These are phyloP conservation scores for Triangularia setosa DNA, from an alignment of 2,329 filamentous ascomycete genomes.

Conservation along the genomic window DNA sequence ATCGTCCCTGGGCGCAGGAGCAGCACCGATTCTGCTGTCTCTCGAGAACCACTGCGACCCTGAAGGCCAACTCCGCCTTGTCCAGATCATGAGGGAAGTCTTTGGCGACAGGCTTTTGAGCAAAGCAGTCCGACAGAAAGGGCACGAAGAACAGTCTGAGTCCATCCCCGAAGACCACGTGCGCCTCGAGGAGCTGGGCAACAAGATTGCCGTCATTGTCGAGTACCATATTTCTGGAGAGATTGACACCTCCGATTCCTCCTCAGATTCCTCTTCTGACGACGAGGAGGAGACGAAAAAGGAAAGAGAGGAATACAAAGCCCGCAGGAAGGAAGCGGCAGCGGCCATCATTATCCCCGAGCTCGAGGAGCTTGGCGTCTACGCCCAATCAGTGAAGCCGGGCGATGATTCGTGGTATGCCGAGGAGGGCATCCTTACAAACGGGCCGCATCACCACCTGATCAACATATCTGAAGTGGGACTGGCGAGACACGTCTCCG, in stretches of 20 bases:
- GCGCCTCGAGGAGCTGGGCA: slow-evolving; percentile 54
- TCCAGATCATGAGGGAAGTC: slow-evolving; percentile 61
- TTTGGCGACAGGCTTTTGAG: slow-evolving; percentile 58
- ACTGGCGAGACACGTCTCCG: slow-evolving; percentile 44
- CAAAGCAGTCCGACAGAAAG: slow-evolving; percentile 53
- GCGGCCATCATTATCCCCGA: slow-evolving; percentile 54
- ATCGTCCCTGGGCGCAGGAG: slow-evolving; percentile 40
- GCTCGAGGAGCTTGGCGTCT: slow-evolving; percentile 62
- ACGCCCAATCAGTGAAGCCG: slow-evolving; percentile 67
- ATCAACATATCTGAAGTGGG: slow-evolving; percentile 67
- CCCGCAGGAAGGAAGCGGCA: slow-evolving; percentile 46
- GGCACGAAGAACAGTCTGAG: slow-evolving; percentile 48
- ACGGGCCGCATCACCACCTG: slow-evolving; percentile 61
- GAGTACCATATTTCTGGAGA: slow-evolving; percentile 61
- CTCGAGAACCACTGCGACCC: slow-evolving; percentile 64
- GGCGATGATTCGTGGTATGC: slow-evolving; percentile 61
- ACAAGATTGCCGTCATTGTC: slow-evolving; percentile 63
- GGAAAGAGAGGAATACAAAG: slow-evolving; percentile 52
- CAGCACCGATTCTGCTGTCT: slow-evolving; percentile 59
- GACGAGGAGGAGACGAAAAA: slow-evolving; percentile 37
- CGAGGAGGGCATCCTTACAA: slow-evolving; percentile 39
- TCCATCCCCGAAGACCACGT: slow-evolving; percentile 48
- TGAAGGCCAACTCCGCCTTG: slow-evolving; percentile 57
- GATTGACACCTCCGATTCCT: slow-evolving; percentile 31
- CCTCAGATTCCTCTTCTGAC: slow-evolving; percentile 17